Evolutionary conservation across 768 basidiomycete species (phyloP).

Genomic region (Pleurotus cornucopiae): DNA sequence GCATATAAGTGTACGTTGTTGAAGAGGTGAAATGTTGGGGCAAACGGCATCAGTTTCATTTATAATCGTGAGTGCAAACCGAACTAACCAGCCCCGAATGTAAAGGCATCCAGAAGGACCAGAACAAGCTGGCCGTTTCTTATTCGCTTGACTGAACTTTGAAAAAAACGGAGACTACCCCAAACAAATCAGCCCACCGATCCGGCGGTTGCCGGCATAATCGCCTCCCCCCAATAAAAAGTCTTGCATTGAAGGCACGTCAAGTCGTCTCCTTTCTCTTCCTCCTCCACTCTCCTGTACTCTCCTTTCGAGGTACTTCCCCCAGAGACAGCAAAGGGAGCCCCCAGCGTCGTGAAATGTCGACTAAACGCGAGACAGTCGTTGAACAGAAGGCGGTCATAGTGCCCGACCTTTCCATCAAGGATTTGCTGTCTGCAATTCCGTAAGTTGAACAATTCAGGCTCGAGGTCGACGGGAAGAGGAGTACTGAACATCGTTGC

Average conservation of each 20-base stretch:
- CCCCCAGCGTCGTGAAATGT: constrained; percentile 12
- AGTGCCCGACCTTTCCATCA: constrained; percentile 84
- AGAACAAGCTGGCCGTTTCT: constrained; percentile 4
- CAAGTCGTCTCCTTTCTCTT: background rate
- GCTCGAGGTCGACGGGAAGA: too few relatives aligned
- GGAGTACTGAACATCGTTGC: constrained; percentile 9
- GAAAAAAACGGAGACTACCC: background rate
- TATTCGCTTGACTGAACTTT: constrained; percentile 1
- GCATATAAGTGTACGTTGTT: background rate
- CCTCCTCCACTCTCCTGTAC: constrained; percentile 10
- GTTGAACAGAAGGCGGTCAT: constrained; percentile 56
- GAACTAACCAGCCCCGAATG: too few relatives aligned
- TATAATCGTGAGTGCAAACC: background rate
- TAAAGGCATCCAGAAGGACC: too few relatives aligned
- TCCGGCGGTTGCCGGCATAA: constrained; percentile 4
- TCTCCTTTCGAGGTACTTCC: background rate
- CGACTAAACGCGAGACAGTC: constrained; percentile 24
- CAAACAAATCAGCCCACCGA: too few relatives aligned
- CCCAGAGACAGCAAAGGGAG: background rate
- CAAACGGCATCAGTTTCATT: background rate
- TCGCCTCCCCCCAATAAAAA: constrained; percentile 1
- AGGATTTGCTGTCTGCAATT: constrained; percentile 80
- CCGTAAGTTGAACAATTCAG: constrained; percentile 48
- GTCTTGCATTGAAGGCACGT: background rate
- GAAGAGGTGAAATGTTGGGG: background rate